phyloP scores from a whole-genome alignment of 73 alveolate species.

The Halteria grandinella region DNA sequence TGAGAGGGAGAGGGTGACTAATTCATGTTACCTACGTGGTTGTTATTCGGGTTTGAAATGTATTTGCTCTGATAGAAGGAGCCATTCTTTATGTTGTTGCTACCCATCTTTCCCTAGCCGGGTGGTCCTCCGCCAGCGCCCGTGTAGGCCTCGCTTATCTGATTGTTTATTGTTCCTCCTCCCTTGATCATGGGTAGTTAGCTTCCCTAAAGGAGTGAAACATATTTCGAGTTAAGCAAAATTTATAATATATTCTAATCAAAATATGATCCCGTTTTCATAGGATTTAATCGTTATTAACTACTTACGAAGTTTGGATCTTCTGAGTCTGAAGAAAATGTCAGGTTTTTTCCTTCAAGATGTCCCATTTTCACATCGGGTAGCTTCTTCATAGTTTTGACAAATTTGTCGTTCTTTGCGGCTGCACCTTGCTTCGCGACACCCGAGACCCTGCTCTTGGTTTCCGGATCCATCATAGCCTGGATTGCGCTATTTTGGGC shows the following conservation, averaged over 20 bases:
- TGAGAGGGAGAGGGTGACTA: constrained; percentile 19
- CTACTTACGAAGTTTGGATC: constrained; percentile 2
- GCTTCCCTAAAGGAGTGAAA: not conserved
- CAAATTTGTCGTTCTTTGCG: constrained; percentile 3
- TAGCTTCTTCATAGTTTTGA: constrained; percentile 18
- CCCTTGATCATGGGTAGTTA: constrained; percentile 40
- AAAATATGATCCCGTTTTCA: no score
- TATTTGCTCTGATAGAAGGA: constrained; percentile 19
- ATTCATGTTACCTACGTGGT: constrained; percentile 1
- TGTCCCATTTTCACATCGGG: constrained; percentile 33
- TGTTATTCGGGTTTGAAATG: no score
- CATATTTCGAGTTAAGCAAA: no score
- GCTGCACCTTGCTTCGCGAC: not conserved
- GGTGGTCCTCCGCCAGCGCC: not conserved
- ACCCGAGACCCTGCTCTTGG: not conserved
- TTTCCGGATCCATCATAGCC: not conserved
- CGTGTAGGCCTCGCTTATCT: constrained; percentile 31
- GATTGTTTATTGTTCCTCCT: not conserved
- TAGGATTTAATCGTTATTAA: not conserved
- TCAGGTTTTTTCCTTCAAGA: constrained; percentile 1
- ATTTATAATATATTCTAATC: no score
- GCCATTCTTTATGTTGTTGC: constrained; percentile 31
- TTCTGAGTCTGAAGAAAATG: constrained; percentile 39
- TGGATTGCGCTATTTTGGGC: not conserved
- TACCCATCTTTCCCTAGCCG: no score